Base-by-base conservation (phyloP, 192 early-diverging fungal genomes). In the Rhizoclosmatium sp. region DNA sequence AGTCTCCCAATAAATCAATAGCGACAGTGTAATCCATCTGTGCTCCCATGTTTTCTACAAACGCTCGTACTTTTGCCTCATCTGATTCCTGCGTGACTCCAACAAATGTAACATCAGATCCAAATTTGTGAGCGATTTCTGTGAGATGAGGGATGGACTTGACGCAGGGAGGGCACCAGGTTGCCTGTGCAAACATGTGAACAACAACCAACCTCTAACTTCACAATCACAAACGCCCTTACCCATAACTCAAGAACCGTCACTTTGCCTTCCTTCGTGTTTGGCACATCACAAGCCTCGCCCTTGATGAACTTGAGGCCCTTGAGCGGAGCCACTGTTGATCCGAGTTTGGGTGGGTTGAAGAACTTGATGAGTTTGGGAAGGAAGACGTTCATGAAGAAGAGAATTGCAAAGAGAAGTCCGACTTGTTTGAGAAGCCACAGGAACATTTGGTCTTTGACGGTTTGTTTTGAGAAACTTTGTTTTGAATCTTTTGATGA, bases 11-110 rank as follows among this genome's bases (percentile, higher is more conserved):
- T 54, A 73, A 75, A 69, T 90, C 89, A 39, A 90, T 74, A 9
- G 87, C 89, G 12, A 90, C 87, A 0, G 82, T 80, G 75, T 90
- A 89, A n/a, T 85, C 83, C 86, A 90, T 87, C 23, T 71, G 65
- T n/a, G 74, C 71, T 54, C 83, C 81, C 77, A 81, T 79, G 2
- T 72, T 61, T 2, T 82, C 64, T 39, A 87, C 86, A 67, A 89
- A 90, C 3, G 80, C 77, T 47, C 79, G 77, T 41, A 89, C 83
- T 7, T 78, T 81, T 54, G 79, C 77, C 65, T 85, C 83, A 69
- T 90, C 87, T 61, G 80, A 59, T 47, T 90, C 89, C 39, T 86
- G 85, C 31, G 89, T 89, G 0, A 88, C 75, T 40, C 87, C 89
- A 5, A 89, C 64, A 60, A 90, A 83, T 39, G 71, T 81, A 1